Evolutionary conservation across 2,329 filamentous ascomycete species (phyloP).

Genomic region (Aureobasidium zeae): DNA sequence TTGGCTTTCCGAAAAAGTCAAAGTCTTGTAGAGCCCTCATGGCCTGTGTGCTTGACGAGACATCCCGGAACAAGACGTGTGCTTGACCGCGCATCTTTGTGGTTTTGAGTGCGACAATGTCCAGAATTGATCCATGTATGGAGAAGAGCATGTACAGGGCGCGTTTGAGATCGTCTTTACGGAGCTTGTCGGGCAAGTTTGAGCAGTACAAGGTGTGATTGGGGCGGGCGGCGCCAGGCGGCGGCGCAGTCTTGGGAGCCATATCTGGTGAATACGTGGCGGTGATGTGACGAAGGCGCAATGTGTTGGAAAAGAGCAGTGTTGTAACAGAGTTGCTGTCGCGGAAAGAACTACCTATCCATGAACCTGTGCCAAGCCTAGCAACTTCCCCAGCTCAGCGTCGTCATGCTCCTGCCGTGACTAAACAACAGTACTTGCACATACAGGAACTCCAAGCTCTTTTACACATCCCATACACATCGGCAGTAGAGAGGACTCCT

Average conservation of each 20-base stretch:
- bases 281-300: not conserved
- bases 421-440: constrained; percentile 2
- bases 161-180: constrained; percentile 77
- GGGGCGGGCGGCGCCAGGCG: constrained; percentile 5
- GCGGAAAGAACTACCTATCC: too few species aligned
- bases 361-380: too few species aligned
- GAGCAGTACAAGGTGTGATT: constrained; percentile 68
- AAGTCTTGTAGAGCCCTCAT: constrained; percentile 83
- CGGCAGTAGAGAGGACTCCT: constrained; percentile 99
- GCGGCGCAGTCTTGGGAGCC: constrained; percentile 7
- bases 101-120: constrained; percentile 83
- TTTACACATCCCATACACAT: not conserved
- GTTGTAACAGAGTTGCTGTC: too few species aligned
- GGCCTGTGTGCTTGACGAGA: constrained; percentile 85
- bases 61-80: constrained; percentile 81
- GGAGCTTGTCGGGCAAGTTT: constrained; percentile 82
- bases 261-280: not conserved
- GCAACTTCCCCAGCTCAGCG: not conserved
- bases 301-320: not conserved
- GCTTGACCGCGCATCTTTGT: constrained; percentile 92
- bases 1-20: constrained; percentile 71
- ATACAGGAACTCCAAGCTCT: too few species aligned
- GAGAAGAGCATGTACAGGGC: constrained; percentile 89
- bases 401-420: constrained; percentile 13
- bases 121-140: constrained; percentile 84